Evolutionary conservation across 768 basidiomycete genomes (phyloP).

Genomic region (Hirschioporus abietinus): DNA sequence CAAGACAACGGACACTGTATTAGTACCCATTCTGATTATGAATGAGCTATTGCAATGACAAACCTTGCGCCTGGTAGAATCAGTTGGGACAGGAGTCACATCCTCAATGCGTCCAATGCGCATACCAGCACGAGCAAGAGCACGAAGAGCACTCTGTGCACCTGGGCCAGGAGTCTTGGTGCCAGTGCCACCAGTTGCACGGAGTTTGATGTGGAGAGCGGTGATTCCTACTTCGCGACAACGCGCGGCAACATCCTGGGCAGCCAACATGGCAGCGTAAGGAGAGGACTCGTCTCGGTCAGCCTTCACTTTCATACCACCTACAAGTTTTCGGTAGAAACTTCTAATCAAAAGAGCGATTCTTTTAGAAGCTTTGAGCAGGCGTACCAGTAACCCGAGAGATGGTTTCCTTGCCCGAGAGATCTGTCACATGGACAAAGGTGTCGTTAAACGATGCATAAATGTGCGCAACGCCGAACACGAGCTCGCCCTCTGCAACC

Average conservation of each 20-base stretch:
- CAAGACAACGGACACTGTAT: conserved; percentile 6
- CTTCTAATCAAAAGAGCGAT: neutral
- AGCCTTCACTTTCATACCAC: conserved; percentile 99
- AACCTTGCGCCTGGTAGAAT: conserved; percentile 96
- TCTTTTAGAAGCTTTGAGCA: neutral
- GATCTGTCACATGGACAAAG: conserved; percentile 98
- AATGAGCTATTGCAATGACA: no score
- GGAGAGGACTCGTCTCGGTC: conserved; percentile 99
- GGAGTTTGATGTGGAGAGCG: conserved; percentile 97
- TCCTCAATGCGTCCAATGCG: conserved; percentile 97
- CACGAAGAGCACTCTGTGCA: conserved; percentile 96
- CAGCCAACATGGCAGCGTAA: conserved; percentile 96
- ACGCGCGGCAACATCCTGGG: conserved; percentile 92
- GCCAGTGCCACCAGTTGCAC: conserved; percentile 95
- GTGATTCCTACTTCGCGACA: conserved; percentile 99
- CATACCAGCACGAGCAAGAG: conserved; percentile 97
- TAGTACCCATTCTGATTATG: no score
- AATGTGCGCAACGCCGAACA: conserved; percentile 98
- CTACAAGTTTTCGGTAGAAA: conserved; percentile 28
- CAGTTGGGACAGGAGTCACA: conserved; percentile 95
- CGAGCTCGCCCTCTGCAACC: conserved; percentile 92
- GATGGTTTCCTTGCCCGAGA: conserved; percentile 98
- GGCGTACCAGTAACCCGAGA: conserved; percentile 89
- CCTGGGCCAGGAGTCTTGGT: conserved; percentile 99
- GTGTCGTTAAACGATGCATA: conserved; percentile 99